phyloP scores from a whole-genome alignment of 2,329 filamentous ascomycete genomes.

The Scorias spongiosa region DNA sequence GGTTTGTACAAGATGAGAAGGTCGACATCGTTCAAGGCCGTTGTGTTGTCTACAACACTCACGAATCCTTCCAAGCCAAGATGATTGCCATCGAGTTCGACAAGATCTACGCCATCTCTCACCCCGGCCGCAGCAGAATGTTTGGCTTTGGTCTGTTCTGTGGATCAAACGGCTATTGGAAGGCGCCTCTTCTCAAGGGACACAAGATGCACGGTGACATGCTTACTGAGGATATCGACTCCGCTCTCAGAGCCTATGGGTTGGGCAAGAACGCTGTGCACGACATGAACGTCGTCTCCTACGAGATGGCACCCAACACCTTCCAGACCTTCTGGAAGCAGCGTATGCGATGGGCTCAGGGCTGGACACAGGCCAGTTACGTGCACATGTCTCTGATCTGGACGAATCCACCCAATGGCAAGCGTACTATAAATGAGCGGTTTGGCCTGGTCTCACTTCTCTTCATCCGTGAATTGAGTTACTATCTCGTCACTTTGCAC shows the following conservation, averaged over 20 bases:
- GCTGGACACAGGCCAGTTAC: slow-evolving; percentile 34
- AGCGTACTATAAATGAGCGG: slow-evolving; percentile 23
- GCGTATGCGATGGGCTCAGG: slow-evolving; percentile 35
- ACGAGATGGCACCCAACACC: slow-evolving; percentile 33
- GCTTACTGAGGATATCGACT: slow-evolving; percentile 37
- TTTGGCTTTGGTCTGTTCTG: slow-evolving; percentile 34
- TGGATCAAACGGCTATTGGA: slow-evolving; percentile 36
- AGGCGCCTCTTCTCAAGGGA: slow-evolving; percentile 27
- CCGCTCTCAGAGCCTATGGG: slow-evolving; percentile 30
- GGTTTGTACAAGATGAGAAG: slow-evolving; percentile 27
- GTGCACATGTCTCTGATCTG: slow-evolving; percentile 28
- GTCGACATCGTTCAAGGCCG: slow-evolving; percentile 35
- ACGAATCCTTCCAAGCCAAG: slow-evolving; percentile 27
- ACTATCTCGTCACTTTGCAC: slow-evolving; percentile 36
- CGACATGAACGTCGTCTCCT: slow-evolving; percentile 34
- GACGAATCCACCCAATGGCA: slow-evolving; percentile 24
- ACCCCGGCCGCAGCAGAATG: slow-evolving; percentile 32
- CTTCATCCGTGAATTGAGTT: slow-evolving; percentile 30
- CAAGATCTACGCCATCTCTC: slow-evolving; percentile 37
- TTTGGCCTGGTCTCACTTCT: slow-evolving; percentile 32
- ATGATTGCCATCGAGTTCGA: slow-evolving; percentile 37
- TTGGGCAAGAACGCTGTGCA: slow-evolving; percentile 30
- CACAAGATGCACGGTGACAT: slow-evolving; percentile 36
- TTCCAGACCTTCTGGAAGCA: slow-evolving; percentile 34
- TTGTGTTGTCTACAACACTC: slow-evolving; percentile 34